Evolutionary conservation across 179 eudicot genomes (phyloP).

Genomic region (Dionaea muscipula): DNA sequence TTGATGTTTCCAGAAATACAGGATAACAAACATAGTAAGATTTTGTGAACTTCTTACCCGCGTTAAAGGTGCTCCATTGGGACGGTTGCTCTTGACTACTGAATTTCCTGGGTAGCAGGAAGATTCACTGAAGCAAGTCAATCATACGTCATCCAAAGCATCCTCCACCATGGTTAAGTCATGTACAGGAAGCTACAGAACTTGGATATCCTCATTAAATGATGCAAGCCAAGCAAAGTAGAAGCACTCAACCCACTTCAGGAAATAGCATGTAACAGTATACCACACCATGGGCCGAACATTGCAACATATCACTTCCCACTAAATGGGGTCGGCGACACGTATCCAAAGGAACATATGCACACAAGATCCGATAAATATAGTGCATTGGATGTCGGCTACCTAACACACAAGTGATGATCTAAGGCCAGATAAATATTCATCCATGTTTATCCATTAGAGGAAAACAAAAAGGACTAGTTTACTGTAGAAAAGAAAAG

Average conservation of each 20-base stretch:
- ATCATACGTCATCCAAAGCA: not conserved
- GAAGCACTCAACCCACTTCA: not conserved
- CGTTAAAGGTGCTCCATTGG: slow-evolving; percentile 20
- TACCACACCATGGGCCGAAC: no score
- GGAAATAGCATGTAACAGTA: no score
- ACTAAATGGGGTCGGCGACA: no score
- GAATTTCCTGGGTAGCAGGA: slow-evolving; percentile 25
- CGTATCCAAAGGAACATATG: no score
- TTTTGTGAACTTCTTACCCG: slow-evolving; percentile 26
- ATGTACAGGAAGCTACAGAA: not conserved
- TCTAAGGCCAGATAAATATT: no score
- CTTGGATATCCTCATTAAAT: not conserved
- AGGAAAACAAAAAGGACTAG: no score
- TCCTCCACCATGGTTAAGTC: not conserved
- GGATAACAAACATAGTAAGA: not conserved
- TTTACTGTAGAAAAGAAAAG: no score
- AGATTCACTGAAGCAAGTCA: not conserved
- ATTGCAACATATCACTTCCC: no score
- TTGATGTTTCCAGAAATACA: not conserved
- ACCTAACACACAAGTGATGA: no score
- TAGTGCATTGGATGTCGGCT: no score
- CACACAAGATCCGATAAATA: no score
- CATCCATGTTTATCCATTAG: no score
- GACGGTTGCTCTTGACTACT: slow-evolving; percentile 23
- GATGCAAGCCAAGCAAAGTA: not conserved